These are phyloP conservation scores for Microthlaspi erraticum DNA, from an alignment of 345 rosid genomes.

Conservation along the genomic window DNA sequence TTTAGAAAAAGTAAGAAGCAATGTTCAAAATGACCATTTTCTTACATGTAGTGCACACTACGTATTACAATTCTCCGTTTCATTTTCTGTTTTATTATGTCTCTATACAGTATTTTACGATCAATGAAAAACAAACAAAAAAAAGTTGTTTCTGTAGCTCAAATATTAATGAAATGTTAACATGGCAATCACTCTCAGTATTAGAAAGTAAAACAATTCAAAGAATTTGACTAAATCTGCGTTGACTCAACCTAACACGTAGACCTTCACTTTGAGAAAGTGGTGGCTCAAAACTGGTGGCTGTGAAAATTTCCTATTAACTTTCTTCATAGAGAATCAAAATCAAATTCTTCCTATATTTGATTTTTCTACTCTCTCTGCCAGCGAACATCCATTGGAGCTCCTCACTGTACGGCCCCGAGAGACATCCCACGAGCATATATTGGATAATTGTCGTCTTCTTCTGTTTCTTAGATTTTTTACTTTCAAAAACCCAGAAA, in stretches of 20 bases:
- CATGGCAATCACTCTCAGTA: conserved; percentile 6
- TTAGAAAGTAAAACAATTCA: not conserved
- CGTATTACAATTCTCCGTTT: no score
- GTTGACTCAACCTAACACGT: conserved; percentile 27
- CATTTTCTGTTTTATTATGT: no score
- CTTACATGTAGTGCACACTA: no score
- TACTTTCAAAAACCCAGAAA: conserved; percentile 16
- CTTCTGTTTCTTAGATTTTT: not conserved
- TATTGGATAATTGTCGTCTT: not conserved
- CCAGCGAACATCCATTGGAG: conserved; percentile 47
- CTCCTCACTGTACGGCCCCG: conserved; percentile 29
- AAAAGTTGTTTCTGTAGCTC: not conserved
- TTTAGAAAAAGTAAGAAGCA: no score
- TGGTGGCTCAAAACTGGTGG: conserved; percentile 42
- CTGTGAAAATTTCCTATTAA: conserved; percentile 10
- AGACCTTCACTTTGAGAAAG: conserved; percentile 23
- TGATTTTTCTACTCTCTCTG: conserved; percentile 39
- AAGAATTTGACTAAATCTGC: conserved; percentile 15
- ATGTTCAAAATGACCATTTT: no score
- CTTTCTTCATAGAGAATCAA: not conserved
- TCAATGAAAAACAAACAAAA: no score
- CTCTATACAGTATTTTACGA: no score
- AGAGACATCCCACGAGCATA: conserved; percentile 23
- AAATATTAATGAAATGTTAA: not conserved
- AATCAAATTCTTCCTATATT: not conserved